Evolutionary conservation across 352 stramenopile genomes (phyloP), one percentile per base, ranked within the genome.

Genomic region (Aphanomyces cochlioides): DNA sequence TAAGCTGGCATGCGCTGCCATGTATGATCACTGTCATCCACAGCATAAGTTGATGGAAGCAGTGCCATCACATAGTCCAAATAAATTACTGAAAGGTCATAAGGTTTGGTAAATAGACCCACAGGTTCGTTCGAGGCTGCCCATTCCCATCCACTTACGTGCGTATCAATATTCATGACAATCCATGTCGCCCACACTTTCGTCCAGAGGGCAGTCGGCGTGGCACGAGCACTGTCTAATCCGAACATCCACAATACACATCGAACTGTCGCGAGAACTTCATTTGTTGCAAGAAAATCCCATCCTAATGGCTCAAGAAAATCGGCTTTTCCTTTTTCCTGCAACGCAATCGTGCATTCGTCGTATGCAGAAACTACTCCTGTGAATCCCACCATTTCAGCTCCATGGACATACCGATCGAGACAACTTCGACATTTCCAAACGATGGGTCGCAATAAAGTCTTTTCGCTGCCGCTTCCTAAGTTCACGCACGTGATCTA

Each of bases 161-260:
- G 83, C 17, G 81, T 61, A 13, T 91, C 81, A 57, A 91, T 84
- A 72, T 91, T 91, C 73, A 89, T 91, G 67, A 89, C 80, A 19
- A 91, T 84, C 83, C 83, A 91, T 0, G 88, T 72, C 7, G 74
- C 80, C 83, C 83, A 91, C 69, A 77, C 74, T 0, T 64, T 71
- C 12, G 70, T 64, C 83, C 83, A 91, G 28, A 82, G 68, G 1
- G 74, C 74, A 28, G 63, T 67, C 0, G 67, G 39, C 3, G 66
- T 7, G 7, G 56, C 56, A 36, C 50, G 65, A 5, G 17, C 34
- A 7, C 50, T 19, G 15, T 61, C 56, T 39, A 91, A 72, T 19
- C 82, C 77, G 54, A 90, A 91, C 3, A 91, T 77, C 37, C 88
- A 63, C 7, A 91, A 56, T 37, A 89, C 79, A 13, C 82, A 80